Evolutionary conservation across 768 basidiomycete genomes (phyloP).

Genomic region (Hydnomerulius pinastri): DNA sequence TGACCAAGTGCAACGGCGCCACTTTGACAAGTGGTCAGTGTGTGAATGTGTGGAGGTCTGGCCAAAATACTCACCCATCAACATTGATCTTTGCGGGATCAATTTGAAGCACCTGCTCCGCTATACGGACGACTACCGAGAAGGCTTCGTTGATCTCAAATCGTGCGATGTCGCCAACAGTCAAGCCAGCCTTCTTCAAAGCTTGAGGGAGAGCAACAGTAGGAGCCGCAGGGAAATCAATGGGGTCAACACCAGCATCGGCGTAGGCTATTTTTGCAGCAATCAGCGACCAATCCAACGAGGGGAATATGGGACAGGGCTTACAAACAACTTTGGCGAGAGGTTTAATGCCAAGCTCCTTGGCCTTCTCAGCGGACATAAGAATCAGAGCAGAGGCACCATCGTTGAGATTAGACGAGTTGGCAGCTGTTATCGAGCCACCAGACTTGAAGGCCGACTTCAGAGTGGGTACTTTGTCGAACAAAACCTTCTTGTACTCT

Average conservation of each 20-base stretch:
- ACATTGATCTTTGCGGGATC: constrained; percentile 89
- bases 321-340: constrained; percentile 93
- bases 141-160: constrained; percentile 99
- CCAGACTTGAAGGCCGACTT: constrained; percentile 88
- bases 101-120: constrained; percentile 83
- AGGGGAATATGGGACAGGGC: constrained; percentile 31
- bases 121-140: constrained; percentile 89
- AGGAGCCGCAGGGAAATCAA: constrained; percentile 96
- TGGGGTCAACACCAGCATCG: constrained; percentile 94
- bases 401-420: constrained; percentile 93
- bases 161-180: constrained; percentile 78
- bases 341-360: constrained; percentile 88
- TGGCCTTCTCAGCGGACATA: constrained; percentile 90
- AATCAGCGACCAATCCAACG: constrained; percentile 4
- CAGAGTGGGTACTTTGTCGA: constrained; percentile 89
- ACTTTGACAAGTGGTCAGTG: constrained; percentile 43
- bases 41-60: constrained; percentile 5
- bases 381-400: constrained; percentile 95
- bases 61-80: constrained; percentile 61
- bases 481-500: constrained; percentile 96
- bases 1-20: constrained; percentile 96
- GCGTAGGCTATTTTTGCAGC: constrained; percentile 71
- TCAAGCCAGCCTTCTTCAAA: constrained; percentile 82
- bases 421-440: constrained; percentile 93
- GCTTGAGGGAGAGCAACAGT: constrained; percentile 89